These are phyloP conservation scores for Cryptosporidium bovis DNA, from an alignment of 169 alveolate species.

Conservation along the genomic window DNA sequence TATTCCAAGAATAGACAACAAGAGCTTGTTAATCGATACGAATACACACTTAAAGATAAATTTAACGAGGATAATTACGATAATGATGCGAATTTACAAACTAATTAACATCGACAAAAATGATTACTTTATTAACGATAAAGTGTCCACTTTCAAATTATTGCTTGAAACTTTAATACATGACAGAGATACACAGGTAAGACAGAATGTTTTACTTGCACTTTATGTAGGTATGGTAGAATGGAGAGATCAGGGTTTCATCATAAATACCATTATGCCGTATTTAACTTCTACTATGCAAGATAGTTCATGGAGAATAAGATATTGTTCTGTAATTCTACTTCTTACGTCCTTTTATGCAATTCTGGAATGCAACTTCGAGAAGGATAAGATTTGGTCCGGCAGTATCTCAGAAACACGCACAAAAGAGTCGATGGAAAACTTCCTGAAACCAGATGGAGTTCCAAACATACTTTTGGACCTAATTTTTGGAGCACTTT, in stretches of 20 bases:
- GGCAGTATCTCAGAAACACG: not conserved
- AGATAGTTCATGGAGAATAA: slow-evolving; percentile 62
- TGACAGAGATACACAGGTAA: slow-evolving; percentile 30
- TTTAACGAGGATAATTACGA: slow-evolving; percentile 8
- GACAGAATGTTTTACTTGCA: slow-evolving; percentile 49
- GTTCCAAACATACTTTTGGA: slow-evolving; percentile 6
- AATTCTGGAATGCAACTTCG: not conserved
- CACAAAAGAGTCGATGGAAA: not conserved
- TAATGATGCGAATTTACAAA: slow-evolving; percentile 7
- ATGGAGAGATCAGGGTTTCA: not conserved
- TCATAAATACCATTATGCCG: slow-evolving; percentile 17
- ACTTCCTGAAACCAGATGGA: slow-evolving; percentile 2
- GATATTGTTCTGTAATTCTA: slow-evolving; percentile 44
- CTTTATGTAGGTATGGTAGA: slow-evolving; percentile 29
- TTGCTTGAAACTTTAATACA: slow-evolving; percentile 6
- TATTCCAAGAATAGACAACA: not conserved
- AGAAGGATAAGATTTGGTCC: slow-evolving; percentile 34
- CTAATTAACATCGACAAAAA: not conserved
- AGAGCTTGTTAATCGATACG: slow-evolving; percentile 7
- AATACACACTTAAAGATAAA: slow-evolving; percentile 16
- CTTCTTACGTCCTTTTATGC: slow-evolving; percentile 7
- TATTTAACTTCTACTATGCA: slow-evolving; percentile 5
- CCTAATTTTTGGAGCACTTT: not conserved
- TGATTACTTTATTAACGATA: not conserved
- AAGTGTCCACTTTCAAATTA: not conserved